These are phyloP conservation scores for Entamoeba nuttalli DNA, from an alignment of 208 protist species.

Conservation along the genomic window DNA sequence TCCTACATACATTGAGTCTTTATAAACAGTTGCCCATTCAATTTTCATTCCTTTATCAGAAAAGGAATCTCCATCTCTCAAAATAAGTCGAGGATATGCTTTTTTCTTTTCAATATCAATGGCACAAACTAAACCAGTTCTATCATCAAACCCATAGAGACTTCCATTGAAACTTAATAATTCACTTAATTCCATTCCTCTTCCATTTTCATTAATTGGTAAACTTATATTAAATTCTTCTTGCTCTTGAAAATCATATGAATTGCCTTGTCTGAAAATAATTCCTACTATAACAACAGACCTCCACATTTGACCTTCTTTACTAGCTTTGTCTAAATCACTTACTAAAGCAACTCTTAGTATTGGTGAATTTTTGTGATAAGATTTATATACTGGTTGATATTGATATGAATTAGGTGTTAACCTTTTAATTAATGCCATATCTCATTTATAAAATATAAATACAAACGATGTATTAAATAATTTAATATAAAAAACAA, in stretches of 20 bases:
- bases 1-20: slow-evolving; percentile 34
- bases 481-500: neutral
- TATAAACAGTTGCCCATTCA: slow-evolving; percentile 44
- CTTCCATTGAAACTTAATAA: slow-evolving; percentile 34
- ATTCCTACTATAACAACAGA: neutral
- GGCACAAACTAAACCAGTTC: slow-evolving; percentile 35
- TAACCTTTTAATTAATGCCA: neutral
- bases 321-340: neutral
- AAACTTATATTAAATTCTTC: slow-evolving; percentile 5
- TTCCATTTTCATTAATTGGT: slow-evolving; percentile 11
- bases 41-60: slow-evolving; percentile 35
- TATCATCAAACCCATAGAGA: slow-evolving; percentile 34
- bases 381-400: neutral
- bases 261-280: neutral
- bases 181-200: slow-evolving; percentile 42
- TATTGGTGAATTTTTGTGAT: neutral
- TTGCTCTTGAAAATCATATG: neutral
- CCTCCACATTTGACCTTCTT: neutral
- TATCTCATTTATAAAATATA: neutral
- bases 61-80: slow-evolving; percentile 34
- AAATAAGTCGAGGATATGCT: slow-evolving; percentile 15
- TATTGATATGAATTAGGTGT: neutral
- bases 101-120: slow-evolving; percentile 14
- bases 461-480: neutral
- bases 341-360: neutral